These are phyloP conservation scores for Nothophytophthora sp. DNA, from an alignment of 352 stramenopile species.

Conservation along the genomic window DNA sequence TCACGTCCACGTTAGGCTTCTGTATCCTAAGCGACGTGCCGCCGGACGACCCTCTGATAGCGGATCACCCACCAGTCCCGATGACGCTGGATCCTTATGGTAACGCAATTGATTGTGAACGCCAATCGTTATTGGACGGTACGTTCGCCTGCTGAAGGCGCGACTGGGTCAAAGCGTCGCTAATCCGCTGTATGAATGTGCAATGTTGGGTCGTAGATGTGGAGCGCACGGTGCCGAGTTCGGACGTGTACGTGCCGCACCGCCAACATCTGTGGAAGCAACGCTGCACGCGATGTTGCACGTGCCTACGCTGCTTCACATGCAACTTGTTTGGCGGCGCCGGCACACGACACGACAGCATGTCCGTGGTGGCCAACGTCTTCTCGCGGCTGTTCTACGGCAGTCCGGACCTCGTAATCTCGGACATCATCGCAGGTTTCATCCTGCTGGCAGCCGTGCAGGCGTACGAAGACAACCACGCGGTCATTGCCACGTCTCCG, in stretches of 20 bases:
- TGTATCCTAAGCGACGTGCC: conserved; percentile 60
- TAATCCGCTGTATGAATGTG: conserved; percentile 8
- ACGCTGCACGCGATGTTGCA: conserved; percentile 73
- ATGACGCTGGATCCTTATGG: conserved; percentile 48
- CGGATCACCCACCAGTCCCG: conserved; percentile 22
- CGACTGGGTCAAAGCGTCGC: neutral
- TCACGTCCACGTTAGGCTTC: conserved; percentile 70
- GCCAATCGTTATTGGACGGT: conserved; percentile 79
- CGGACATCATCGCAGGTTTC: conserved; percentile 86
- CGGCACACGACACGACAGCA: conserved; percentile 85
- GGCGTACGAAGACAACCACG: conserved; percentile 62
- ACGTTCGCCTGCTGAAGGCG: conserved; percentile 19
- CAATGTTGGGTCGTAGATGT: conserved; percentile 37
- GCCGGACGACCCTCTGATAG: conserved; percentile 27
- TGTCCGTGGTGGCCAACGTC: conserved; percentile 87
- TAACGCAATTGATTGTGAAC: conserved; percentile 75
- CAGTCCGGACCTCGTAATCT: conserved; percentile 86
- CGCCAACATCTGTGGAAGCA: conserved; percentile 71
- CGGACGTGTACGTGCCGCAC: conserved; percentile 84
- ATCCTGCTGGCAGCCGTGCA: conserved; percentile 82
- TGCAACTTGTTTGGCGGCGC: conserved; percentile 87
- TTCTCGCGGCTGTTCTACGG: conserved; percentile 86
- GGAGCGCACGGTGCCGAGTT: conserved; percentile 63
- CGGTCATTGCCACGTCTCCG: conserved; percentile 30
- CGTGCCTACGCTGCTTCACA: conserved; percentile 83